Percentiles rank a stretch among this genome's conserved stretches.
These are phyloP conservation scores for Venturia nashicola DNA, from an alignment of 2,329 filamentous ascomycete species.

Conservation along the genomic window DNA sequence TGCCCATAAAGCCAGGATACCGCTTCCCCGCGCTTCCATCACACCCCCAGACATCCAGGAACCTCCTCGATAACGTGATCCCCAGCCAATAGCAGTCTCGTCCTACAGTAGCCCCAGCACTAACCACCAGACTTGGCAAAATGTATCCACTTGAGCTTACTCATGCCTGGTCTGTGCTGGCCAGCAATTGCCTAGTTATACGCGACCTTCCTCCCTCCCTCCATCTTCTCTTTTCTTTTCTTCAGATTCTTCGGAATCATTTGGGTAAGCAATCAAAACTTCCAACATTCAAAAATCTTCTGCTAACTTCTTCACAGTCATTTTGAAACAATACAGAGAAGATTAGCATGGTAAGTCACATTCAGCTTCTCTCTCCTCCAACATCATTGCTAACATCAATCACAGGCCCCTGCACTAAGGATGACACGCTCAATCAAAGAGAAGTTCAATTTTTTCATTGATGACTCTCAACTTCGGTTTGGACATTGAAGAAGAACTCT, in stretches of 20 bases:
- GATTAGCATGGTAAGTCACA: conserved; percentile 43
- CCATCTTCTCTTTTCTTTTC: background rate
- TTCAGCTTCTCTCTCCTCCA: no score
- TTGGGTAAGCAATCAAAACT: background rate
- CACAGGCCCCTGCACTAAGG: conserved; percentile 74
- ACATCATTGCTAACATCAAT: no score
- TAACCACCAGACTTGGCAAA: no score
- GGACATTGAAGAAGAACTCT: background rate
- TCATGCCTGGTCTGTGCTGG: background rate
- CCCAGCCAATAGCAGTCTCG: background rate
- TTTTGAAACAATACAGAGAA: conserved; percentile 16
- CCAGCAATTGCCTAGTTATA: no score
- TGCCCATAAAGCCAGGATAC: background rate
- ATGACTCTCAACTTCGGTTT: background rate
- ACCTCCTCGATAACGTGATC: background rate
- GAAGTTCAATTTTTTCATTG: conserved; percentile 36
- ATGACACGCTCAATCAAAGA: conserved; percentile 84
- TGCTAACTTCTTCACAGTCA: background rate
- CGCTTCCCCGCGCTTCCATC: background rate
- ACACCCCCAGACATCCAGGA: background rate
- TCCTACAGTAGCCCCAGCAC: background rate
- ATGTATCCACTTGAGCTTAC: background rate
- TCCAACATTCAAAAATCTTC: no score
- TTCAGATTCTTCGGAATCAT: background rate
- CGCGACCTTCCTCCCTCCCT: background rate